Conservation (phyloP, 345 rosid genomes). For the Eucalyptus tenuipes region DNA sequence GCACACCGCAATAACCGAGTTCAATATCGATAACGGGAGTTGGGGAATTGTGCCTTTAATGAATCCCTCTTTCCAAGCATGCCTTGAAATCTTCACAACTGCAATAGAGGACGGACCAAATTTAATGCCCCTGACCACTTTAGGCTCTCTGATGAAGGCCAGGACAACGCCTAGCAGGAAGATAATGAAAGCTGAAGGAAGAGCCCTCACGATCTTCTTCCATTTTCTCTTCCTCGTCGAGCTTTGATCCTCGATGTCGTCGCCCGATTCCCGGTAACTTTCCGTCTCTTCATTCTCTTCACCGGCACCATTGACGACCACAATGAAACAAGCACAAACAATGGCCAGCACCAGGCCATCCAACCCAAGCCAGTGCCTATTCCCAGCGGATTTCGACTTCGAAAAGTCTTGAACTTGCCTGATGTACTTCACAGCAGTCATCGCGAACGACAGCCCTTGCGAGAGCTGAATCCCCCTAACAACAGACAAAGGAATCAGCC, state of each 20-base stretch:
- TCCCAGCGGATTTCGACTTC: slow-evolving; percentile 41
- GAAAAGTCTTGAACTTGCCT: slow-evolving; percentile 49
- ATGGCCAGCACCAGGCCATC: slow-evolving; percentile 74
- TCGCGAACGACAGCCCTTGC: slow-evolving; percentile 70
- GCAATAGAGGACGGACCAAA: slow-evolving; percentile 54
- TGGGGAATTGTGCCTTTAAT: slow-evolving; percentile 77
- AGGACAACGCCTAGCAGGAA: slow-evolving; percentile 55
- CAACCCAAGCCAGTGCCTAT: slow-evolving; percentile 61
- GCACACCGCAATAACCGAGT: slow-evolving; percentile 82
- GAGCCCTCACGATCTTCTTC: slow-evolving; percentile 16
- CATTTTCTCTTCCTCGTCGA: slow-evolving; percentile 11
- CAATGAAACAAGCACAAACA: slow-evolving; percentile 48
- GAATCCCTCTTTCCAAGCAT: slow-evolving; percentile 71
- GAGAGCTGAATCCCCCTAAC: slow-evolving; percentile 84
- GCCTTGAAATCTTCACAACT: slow-evolving; percentile 28
- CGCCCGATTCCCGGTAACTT: not conserved
- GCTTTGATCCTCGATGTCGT: not conserved
- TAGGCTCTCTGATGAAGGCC: slow-evolving; percentile 49
- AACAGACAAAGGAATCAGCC: slow-evolving; percentile 47
- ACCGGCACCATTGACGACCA: slow-evolving; percentile 52
- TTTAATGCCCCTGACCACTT: slow-evolving; percentile 21
- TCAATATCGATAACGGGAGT: slow-evolving; percentile 65
- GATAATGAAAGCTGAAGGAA: slow-evolving; percentile 73
- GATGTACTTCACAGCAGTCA: slow-evolving; percentile 67
- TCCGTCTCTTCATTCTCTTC: slow-evolving; percentile 23